Base-by-base conservation (phyloP, 2,329 filamentous ascomycete species). In the Cadophora luteo-olivacea region DNA sequence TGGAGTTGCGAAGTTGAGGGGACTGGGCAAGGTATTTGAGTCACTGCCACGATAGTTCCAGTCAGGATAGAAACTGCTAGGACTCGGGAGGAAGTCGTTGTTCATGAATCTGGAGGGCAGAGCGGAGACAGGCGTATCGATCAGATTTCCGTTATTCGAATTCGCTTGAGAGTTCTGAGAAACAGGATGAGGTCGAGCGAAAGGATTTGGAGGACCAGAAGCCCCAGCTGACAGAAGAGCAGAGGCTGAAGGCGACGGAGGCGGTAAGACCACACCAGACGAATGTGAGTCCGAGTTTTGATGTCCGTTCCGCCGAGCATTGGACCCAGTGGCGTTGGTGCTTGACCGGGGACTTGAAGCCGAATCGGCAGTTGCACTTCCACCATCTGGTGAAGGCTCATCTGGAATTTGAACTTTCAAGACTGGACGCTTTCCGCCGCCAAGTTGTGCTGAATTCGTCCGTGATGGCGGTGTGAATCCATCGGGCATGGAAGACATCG, bases 351-450 rank as follows among this genome's bases (percentile, higher is more conserved):
- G 77, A 54, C 78, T 77, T 76, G 91, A 83, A 79, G 87, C 78
- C 79, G 92, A 92, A 66, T 92, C 92, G 58, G 86, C 92, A 3
- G 91, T 92, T 57, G 89, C 91, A 69, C 87, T 73, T 58, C 71
- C 91, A 67, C 89, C 92, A 55, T 97, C 93, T 11, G 45, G 45
- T 49, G 93, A 97, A 51, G 90, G 89, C 76, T 97, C 96, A 73
- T 94, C 95, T 0, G 96, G 96, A 75, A 99, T 99, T 77, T 97
- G 94, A 4, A 99, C 93, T 74, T 93, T 97, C 58, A 99, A 84
- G 64, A 93, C 88, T 2, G 96, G 96, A 65, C 94, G 87, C 75
- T 92, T 89, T 9, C 88, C 89, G 66, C 87, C 88, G 12, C 69
- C 85, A 81, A 87, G 82, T 72, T 91, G 88, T 68, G 91, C 82